These are phyloP conservation scores for Oenanthe sinensis DNA, from an alignment of 129 eudicot species.

Conservation along the genomic window DNA sequence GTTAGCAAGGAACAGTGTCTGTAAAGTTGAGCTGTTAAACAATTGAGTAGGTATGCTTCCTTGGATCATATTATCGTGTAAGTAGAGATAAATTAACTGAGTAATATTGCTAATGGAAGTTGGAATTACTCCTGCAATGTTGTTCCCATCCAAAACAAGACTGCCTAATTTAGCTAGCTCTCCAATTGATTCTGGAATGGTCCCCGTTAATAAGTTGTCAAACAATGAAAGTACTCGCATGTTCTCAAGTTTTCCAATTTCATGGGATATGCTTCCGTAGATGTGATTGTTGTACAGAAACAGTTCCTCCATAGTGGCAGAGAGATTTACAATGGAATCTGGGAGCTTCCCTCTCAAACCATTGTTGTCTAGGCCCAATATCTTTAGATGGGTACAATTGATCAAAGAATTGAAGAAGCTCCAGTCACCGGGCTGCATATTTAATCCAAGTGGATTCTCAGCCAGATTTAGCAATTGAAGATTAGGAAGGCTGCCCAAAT, in stretches of 20 bases:
- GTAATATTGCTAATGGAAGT: conserved; percentile 6
- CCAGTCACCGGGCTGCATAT: neutral
- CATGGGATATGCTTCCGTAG: neutral
- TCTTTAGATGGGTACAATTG: conserved; percentile 6
- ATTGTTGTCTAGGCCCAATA: neutral
- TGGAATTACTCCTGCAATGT: conserved; percentile 8
- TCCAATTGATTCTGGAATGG: conserved; percentile 6
- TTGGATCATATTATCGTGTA: neutral
- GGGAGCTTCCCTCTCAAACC: conserved; percentile 7
- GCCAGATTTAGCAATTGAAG: neutral
- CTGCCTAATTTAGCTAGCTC: neutral
- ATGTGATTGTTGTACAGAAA: neutral
- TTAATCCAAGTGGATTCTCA: neutral
- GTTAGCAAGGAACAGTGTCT: neutral
- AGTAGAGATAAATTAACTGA: neutral
- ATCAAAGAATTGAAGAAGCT: conserved; percentile 7
- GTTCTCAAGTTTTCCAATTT: conserved; percentile 5
- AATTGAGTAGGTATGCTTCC: conserved; percentile 4
- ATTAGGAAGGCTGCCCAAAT: conserved; percentile 5
- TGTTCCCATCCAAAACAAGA: neutral
- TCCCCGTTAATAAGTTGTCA: neutral
- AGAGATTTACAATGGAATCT: neutral
- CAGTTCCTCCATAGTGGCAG: neutral
- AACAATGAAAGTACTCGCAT: neutral
- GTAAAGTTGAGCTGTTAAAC: neutral